Evolutionary conservation across 352 stramenopile genomes (phyloP), one percentile per base, ranked within the genome.

Genomic region (Thalassiosira oceanica): DNA sequence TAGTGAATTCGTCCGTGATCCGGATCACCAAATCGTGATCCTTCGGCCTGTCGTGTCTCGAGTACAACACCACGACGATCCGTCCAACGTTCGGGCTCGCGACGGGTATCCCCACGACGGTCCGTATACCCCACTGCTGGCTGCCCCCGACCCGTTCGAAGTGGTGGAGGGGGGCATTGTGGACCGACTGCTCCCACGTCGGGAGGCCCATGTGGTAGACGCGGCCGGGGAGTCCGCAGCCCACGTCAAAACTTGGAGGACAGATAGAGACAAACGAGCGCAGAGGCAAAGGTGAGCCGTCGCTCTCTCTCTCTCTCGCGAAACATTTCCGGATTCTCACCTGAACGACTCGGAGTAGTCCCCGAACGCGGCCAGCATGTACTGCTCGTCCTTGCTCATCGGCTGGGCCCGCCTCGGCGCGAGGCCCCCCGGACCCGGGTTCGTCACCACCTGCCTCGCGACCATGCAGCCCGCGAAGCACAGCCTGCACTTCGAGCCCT

Each of bases 281-380:
- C n/a, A n/a, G n/a, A n/a, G n/a, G n/a, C n/a, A n/a, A n/a, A n/a
- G n/a, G n/a, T n/a, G n/a, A n/a, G n/a, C n/a, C n/a, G n/a, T n/a
- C n/a, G n/a, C n/a, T n/a, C n/a, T n/a, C n/a, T n/a, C n/a, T n/a
- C n/a, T n/a, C n/a, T n/a, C n/a, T n/a, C n/a, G n/a, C n/a, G n/a
- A n/a, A n/a, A n/a, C n/a, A n/a, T n/a, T n/a, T n/a, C n/a, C n/a
- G n/a, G n/a, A n/a, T n/a, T n/a, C n/a, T n/a, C n/a, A n/a, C n/a
- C n/a, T 85, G 65, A 85, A 85, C 43, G 83, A 84, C 52, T 83
- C 61, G 39, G 74, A 85, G 64, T 87, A 85, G 7, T 83, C 72
- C 10, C 80, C 80, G 65, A 87, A 87, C 2, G 74, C 55, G 15
- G 60, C 56, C 18, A 87, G 53, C 50, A 80, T 66, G 15, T 73